phyloP scores from a whole-genome alignment of 2,329 filamentous ascomycete genomes.

The Blastomyces gilchristii region DNA sequence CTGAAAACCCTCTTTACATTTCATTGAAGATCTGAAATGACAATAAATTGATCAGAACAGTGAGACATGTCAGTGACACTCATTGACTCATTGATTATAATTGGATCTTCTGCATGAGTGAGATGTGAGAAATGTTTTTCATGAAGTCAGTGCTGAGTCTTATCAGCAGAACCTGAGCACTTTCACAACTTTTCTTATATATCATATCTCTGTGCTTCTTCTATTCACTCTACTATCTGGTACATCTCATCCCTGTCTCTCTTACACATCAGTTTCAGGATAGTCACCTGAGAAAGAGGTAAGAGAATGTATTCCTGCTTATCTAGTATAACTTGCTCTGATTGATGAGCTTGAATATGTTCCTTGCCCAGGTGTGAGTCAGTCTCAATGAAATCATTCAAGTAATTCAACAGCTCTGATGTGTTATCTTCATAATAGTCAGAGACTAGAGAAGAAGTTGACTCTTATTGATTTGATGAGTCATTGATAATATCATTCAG shows the following conservation, averaged over 20 bases:
- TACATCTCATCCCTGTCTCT: neutral
- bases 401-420: neutral
- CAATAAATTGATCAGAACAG: too few relatives aligned
- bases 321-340: neutral
- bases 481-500: neutral
- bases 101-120: neutral
- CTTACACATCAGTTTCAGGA: neutral
- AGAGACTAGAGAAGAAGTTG: neutral
- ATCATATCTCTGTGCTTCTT: neutral
- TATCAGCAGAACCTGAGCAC: neutral
- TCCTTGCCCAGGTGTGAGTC: too few relatives aligned
- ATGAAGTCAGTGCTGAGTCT: neutral
- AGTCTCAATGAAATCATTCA: too few relatives aligned
- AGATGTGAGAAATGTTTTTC: slow-evolving; percentile 1
- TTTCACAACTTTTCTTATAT: neutral
- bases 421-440: neutral
- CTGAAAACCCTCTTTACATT: neutral
- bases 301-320: neutral
- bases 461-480: neutral
- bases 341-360: too few relatives aligned
- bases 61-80: neutral
- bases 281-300: neutral
- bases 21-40: neutral
- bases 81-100: neutral
- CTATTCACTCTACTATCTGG: neutral